A percentile compares a stretch with the other conserved stretches of the same genome.
Evolutionary conservation across 371 early-diverging fungal species (phyloP).

Genomic region (Syncephalastrum monosporum): DNA sequence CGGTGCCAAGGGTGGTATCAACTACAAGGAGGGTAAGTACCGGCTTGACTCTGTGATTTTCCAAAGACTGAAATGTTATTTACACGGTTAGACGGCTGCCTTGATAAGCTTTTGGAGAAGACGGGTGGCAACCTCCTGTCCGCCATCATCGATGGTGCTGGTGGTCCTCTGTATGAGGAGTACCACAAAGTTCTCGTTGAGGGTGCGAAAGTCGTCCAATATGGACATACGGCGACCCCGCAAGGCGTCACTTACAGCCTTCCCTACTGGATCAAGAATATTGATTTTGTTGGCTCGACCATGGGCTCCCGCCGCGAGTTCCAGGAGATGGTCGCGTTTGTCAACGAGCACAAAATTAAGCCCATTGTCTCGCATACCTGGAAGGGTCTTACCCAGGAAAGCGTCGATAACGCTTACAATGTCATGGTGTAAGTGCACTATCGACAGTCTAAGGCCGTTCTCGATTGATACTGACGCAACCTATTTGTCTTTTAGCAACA

Average conservation of each 20-base stretch:
- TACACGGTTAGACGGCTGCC: constrained; percentile 52
- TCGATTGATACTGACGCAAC: no score
- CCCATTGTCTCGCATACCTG: constrained; percentile 62
- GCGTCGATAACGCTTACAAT: constrained; percentile 53
- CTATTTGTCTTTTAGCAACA: neutral
- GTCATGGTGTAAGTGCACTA: constrained; percentile 44
- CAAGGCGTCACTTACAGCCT: constrained; percentile 46
- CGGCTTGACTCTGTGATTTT: constrained; percentile 28
- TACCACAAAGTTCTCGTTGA: constrained; percentile 36
- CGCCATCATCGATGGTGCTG: constrained; percentile 73
- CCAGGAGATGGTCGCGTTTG: constrained; percentile 63
- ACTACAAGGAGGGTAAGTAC: constrained; percentile 60
- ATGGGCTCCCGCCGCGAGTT: constrained; percentile 72
- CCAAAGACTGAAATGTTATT: constrained; percentile 37
- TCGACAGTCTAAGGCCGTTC: neutral
- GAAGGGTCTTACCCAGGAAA: constrained; percentile 44
- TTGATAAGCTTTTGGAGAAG: constrained; percentile 42
- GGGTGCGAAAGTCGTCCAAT: constrained; percentile 63
- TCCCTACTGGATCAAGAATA: constrained; percentile 51
- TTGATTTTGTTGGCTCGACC: constrained; percentile 59
- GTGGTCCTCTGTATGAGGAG: constrained; percentile 50
- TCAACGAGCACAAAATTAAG: constrained; percentile 51
- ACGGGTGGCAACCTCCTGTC: constrained; percentile 40
- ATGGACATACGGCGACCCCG: constrained; percentile 50
- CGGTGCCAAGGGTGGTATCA: constrained; percentile 70